A percentile compares a stretch with the other conserved stretches of the same genome.
These are phyloP conservation scores for Handroanthus guayacan DNA, from an alignment of 257 asterid species.

Conservation along the genomic window DNA sequence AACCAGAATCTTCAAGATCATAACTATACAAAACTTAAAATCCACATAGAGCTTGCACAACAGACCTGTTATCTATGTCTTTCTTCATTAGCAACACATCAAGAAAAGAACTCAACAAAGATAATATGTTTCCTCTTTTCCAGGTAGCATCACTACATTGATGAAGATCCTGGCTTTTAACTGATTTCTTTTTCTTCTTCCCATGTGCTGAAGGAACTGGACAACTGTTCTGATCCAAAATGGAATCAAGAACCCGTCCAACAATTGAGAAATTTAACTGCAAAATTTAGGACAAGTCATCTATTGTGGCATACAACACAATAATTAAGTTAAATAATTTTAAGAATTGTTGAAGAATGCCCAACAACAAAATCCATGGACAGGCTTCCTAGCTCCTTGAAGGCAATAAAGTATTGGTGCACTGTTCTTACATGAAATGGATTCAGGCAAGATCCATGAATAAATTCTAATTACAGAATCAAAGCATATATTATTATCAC, in stretches of 20 bases:
- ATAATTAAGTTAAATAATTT: slow-evolving; percentile 5
- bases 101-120: slow-evolving; percentile 69
- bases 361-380: slow-evolving; percentile 7
- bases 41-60: slow-evolving; percentile 15
- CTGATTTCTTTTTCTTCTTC: slow-evolving; percentile 69
- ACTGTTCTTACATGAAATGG: slow-evolving; percentile 4
- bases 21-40: slow-evolving; percentile 18
- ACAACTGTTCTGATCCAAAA: slow-evolving; percentile 48
- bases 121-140: slow-evolving; percentile 48
- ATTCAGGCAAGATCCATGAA: slow-evolving; percentile 9
- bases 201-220: slow-evolving; percentile 46
- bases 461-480: not conserved
- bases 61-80: slow-evolving; percentile 72
- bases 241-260: slow-evolving; percentile 58
- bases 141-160: slow-evolving; percentile 38
- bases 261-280: slow-evolving; percentile 69
- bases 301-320: not conserved
- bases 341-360: slow-evolving; percentile 16
- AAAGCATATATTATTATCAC: not conserved
- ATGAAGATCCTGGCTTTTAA: slow-evolving; percentile 41
- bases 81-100: slow-evolving; percentile 83
- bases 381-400: slow-evolving; percentile 21
- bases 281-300: slow-evolving; percentile 44
- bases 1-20: slow-evolving; percentile 6
- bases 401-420: slow-evolving; percentile 4